Base-by-base conservation (phyloP, 805 yeast genomes). In the Candida yuanshanica region DNA sequence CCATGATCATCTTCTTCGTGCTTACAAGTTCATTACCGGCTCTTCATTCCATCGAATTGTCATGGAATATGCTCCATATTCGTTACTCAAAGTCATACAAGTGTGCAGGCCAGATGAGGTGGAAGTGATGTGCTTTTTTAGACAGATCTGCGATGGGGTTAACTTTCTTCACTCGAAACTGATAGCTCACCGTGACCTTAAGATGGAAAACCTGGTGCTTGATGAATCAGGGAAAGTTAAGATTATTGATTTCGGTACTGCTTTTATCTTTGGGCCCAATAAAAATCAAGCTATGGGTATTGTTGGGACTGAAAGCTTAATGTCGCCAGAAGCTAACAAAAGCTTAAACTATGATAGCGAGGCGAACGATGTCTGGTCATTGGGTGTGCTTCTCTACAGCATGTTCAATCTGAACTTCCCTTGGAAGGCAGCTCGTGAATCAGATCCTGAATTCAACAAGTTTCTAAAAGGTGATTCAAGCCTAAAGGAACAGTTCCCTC, bases 261-360 rank as follows among this genome's bases (percentile, higher is more conserved):
- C 97, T 0, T 83, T 83, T 16, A 78, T 79, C 63, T 78, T 72
- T 48, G 75, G 74, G 25, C 56, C 64, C 6, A 70, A 70, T 36
- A 70, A 75, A 17, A 74, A 78, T 7, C 63, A 68, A 37, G 89
- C 95, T 0, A 70, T 73, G 16, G 98, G 98, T 2, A 72, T 88
- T 10, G 95, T 88, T 9, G 98, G 99, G 7, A 83, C 95, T 2
- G 97, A 90, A 59, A 95, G 96, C 1, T 85, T 91, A 55, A 68
- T 89, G 42, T 90, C 96, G 0, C 98, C 98, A 0, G 98, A 91
- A 58, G 70, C 90, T 45, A 67, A 88, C n/a, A 66, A 69, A 33
- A 70, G 77, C 38, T 72, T 77, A 39, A 77, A 78, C 27, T 89
- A 89, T 58, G 79, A 79, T 26, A 96, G 96, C 1, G 72, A 73